phyloP scores from a whole-genome alignment of 345 rosid species.

The Moricandia moricandioides region DNA sequence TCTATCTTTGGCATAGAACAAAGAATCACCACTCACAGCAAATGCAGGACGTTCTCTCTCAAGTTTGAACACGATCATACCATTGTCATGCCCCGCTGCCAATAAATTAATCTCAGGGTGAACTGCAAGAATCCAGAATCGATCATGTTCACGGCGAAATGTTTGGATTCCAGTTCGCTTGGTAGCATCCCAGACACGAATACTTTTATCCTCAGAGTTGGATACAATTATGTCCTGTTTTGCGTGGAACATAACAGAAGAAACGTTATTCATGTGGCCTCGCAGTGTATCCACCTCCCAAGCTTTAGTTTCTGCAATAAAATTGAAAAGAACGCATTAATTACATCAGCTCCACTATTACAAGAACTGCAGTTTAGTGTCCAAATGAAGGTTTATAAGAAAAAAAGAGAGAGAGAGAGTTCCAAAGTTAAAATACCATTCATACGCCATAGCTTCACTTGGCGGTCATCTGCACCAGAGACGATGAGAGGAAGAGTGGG shows the following conservation, averaged over 20 bases:
- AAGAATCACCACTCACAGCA: not conserved
- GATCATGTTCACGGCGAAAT: not conserved
- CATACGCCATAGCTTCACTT: too few species aligned
- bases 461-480: too few species aligned
- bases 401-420: not conserved
- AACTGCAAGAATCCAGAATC: not conserved
- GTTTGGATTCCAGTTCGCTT: not conserved
- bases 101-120: not conserved
- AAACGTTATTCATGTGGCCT: not conserved
- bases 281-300: not conserved
- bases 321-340: not conserved
- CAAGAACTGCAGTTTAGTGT: not conserved
- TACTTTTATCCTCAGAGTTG: not conserved
- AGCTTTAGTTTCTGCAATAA: not conserved
- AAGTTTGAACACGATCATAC: not conserved
- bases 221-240: not conserved
- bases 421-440: not conserved
- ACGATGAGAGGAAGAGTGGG: too few species aligned
- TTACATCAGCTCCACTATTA: not conserved
- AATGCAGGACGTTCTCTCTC: not conserved
- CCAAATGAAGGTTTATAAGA: not conserved
- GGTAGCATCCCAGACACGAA: not conserved
- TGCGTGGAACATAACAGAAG: not conserved
- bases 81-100: not conserved
- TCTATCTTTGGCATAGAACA: not conserved